Evolutionary conservation across 1,139 yeast genomes (phyloP).

Genomic region (Nakaseomyces sp.): DNA sequence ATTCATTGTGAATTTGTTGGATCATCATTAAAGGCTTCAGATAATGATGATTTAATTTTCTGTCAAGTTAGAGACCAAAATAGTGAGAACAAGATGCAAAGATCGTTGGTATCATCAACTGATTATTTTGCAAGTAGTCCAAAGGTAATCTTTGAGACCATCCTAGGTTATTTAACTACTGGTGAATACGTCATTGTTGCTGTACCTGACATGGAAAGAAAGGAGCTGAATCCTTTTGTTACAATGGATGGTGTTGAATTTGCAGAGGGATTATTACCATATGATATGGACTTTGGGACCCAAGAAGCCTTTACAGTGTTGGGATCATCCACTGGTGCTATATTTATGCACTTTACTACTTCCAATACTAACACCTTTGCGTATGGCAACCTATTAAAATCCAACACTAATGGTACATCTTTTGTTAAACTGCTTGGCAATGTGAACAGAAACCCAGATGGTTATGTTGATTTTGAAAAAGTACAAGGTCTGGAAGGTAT

Average conservation of each 20-base stretch:
- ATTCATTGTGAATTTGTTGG: slow-evolving; percentile 61
- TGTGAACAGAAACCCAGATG: slow-evolving; percentile 65
- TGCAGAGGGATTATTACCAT: slow-evolving; percentile 77
- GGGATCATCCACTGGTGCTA: slow-evolving; percentile 64
- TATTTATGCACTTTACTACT: slow-evolving; percentile 79
- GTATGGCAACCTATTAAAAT: slow-evolving; percentile 76
- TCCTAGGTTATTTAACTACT: slow-evolving; percentile 58
- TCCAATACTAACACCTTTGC: slow-evolving; percentile 44
- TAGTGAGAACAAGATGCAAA: slow-evolving; percentile 19
- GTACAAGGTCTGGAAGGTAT: slow-evolving; percentile 86
- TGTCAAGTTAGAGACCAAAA: slow-evolving; percentile 43
- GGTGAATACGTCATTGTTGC: slow-evolving; percentile 71
- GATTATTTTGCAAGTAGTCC: slow-evolving; percentile 43
- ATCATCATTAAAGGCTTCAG: slow-evolving; percentile 36
- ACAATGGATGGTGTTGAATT: slow-evolving; percentile 74
- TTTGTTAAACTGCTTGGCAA: slow-evolving; percentile 63
- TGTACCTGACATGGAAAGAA: slow-evolving; percentile 32
- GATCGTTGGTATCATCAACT: slow-evolving; percentile 41
- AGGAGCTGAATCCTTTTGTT: slow-evolving; percentile 56
- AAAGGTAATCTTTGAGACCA: slow-evolving; percentile 38
- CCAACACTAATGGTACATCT: slow-evolving; percentile 93
- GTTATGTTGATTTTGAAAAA: slow-evolving; percentile 85
- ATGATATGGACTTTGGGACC: slow-evolving; percentile 42
- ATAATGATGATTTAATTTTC: slow-evolving; percentile 45
- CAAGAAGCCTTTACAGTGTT: slow-evolving; percentile 81